These are phyloP conservation scores for Ogataea nakhonphanomensis DNA, from an alignment of 805 yeast genomes.

Conservation along the genomic window DNA sequence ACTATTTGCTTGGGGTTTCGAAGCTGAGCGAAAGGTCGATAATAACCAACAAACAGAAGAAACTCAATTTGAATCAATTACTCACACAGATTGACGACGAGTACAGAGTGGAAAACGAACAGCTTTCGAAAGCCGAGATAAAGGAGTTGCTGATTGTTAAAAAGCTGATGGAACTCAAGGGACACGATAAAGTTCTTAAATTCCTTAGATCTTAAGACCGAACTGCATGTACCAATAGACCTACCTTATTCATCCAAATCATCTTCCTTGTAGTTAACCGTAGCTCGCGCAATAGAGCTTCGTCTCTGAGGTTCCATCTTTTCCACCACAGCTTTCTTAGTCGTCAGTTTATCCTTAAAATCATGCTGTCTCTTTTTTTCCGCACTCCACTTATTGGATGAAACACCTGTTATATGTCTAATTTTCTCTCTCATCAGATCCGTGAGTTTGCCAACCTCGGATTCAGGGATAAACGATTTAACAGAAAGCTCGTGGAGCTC, in stretches of 20 bases:
- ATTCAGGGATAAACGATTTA: conserved; percentile 53
- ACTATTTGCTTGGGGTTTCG: conserved; percentile 32
- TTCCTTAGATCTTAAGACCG: conserved; percentile 41
- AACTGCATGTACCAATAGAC: conserved; percentile 5
- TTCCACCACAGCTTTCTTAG: conserved; percentile 17
- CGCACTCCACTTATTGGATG: not conserved
- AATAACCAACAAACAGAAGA: conserved; percentile 28
- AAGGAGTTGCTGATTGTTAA: conserved; percentile 53
- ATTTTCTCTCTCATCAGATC: conserved; percentile 27
- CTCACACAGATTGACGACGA: conserved; percentile 37
- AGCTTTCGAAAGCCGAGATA: conserved; percentile 38
- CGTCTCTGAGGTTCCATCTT: conserved; percentile 37
- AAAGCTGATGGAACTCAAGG: conserved; percentile 62
- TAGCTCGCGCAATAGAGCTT: conserved; percentile 37
- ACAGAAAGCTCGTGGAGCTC: conserved; percentile 58
- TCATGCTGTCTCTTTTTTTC: conserved; percentile 3
- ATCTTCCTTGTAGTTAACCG: conserved; percentile 34
- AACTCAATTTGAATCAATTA: conserved; percentile 46
- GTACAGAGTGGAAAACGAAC: conserved; percentile 16
- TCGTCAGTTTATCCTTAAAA: conserved; percentile 27
- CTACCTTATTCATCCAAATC: conserved; percentile 3
- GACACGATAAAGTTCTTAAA: conserved; percentile 58
- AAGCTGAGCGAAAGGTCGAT: conserved; percentile 33
- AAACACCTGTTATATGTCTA: conserved; percentile 11
- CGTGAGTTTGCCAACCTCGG: conserved; percentile 37